Evolutionary conservation across 2,329 filamentous ascomycete species (phyloP).

Genomic region (Fusarium concolor): DNA sequence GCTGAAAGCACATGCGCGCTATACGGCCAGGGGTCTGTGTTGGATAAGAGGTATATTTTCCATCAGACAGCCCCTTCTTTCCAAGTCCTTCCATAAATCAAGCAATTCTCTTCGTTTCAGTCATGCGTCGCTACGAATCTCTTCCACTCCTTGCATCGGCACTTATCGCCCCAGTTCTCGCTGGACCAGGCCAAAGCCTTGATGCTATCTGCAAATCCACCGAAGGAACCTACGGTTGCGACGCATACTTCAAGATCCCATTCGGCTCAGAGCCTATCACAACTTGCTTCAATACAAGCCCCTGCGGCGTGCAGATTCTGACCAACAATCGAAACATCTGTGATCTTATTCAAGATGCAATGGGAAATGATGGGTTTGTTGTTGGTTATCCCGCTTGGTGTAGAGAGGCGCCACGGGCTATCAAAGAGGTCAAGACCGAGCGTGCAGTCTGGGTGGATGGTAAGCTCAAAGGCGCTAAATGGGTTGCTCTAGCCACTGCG

Average conservation of each 20-base stretch:
- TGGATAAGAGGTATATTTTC: background rate
- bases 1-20: conserved; percentile 6
- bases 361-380: conserved; percentile 15
- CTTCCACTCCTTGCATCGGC: background rate
- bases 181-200: conserved; percentile 26
- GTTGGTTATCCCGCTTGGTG: conserved; percentile 14
- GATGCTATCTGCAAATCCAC: conserved; percentile 23
- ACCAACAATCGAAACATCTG: conserved; percentile 24
- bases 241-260: conserved; percentile 12
- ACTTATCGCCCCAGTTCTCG: background rate
- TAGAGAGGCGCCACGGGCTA: background rate
- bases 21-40: background rate
- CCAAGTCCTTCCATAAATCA: accelerated
- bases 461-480: conserved; percentile 14
- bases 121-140: background rate
- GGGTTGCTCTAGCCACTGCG: background rate
- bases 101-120: accelerated
- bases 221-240: conserved; percentile 31
- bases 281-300: conserved; percentile 19
- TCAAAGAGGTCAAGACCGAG: conserved; percentile 19
- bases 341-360: conserved; percentile 13
- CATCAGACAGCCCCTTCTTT: background rate
- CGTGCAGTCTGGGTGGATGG: conserved; percentile 19
- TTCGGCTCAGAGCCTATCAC: conserved; percentile 25
- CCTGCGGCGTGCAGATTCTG: conserved; percentile 26